Conservation (phyloP, 495 filamentous ascomycete species). For the Halenospora varia region DNA sequence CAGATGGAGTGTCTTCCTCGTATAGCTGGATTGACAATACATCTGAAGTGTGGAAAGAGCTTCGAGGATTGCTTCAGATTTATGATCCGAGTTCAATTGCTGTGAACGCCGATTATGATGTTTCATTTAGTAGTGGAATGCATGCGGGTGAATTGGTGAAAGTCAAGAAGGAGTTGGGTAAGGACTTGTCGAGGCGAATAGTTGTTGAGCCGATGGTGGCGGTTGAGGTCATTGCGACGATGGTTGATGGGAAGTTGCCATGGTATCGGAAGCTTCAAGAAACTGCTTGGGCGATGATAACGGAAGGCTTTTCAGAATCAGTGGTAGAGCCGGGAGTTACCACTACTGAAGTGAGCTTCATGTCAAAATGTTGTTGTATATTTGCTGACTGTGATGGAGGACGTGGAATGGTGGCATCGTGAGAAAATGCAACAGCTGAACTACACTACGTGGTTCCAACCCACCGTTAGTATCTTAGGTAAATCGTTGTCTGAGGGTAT, state of each 20-base stretch:
- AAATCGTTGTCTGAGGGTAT: background rate
- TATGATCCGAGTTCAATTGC: constrained; percentile 33
- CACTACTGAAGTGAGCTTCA: constrained; percentile 32
- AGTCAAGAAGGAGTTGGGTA: constrained; percentile 28
- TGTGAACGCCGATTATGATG: constrained; percentile 36
- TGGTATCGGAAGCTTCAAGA: constrained; percentile 42
- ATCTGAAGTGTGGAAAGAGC: constrained; percentile 31
- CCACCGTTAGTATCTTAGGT: constrained; percentile 35
- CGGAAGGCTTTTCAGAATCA: constrained; percentile 39
- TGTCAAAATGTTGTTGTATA: background rate
- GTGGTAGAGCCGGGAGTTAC: constrained; percentile 38
- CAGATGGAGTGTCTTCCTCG: background rate
- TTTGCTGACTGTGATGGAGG: constrained; percentile 19
- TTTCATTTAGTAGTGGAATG: constrained; percentile 39
- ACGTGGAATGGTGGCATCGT: constrained; percentile 45
- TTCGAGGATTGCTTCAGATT: constrained; percentile 27
- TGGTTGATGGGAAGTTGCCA: constrained; percentile 30
- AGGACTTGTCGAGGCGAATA: constrained; percentile 31
- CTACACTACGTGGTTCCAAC: constrained; percentile 47
- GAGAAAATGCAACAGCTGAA: constrained; percentile 40
- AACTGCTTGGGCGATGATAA: constrained; percentile 44
- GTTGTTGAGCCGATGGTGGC: constrained; percentile 37
- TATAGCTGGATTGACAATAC: constrained; percentile 44
- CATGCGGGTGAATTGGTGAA: constrained; percentile 39
- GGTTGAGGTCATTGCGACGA: constrained; percentile 41